Percentiles rank a stretch among this genome's conserved stretches.
These are phyloP conservation scores for Penicillium cinerascens DNA, from an alignment of 495 filamentous ascomycete genomes.

Conservation along the genomic window DNA sequence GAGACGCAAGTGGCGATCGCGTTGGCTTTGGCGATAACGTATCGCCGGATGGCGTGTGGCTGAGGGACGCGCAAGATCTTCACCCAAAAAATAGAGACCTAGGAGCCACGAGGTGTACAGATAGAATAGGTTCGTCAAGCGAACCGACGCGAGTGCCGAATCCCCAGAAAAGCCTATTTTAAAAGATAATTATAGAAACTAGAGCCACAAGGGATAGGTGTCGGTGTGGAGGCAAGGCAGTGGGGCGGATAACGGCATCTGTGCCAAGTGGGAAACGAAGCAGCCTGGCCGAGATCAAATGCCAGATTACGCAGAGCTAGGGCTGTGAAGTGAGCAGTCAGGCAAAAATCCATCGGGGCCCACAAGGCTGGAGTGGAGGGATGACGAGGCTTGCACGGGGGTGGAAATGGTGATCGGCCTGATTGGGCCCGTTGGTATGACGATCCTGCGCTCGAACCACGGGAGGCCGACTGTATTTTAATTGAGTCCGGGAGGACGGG, in stretches of 20 bases:
- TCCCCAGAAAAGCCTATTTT: conserved; percentile 13
- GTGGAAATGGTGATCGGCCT: background rate
- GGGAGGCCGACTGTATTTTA: background rate
- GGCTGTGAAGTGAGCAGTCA: background rate
- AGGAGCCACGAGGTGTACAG: background rate
- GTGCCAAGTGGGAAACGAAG: conserved; percentile 19
- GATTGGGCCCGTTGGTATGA: conserved; percentile 9
- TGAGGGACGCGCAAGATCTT: background rate
- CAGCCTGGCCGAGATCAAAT: conserved; percentile 8
- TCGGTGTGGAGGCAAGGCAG: background rate
- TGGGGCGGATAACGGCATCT: background rate
- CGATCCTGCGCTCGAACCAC: conserved; percentile 15
- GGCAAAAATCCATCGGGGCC: conserved; percentile 7
- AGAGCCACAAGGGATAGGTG: background rate
- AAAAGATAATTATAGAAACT: conserved; percentile 15
- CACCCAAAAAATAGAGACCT: background rate
- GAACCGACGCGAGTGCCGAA: background rate
- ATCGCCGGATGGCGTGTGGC: background rate
- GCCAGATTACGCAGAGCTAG: conserved; percentile 6
- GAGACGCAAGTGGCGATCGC: background rate
- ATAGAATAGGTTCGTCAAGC: conserved; percentile 5
- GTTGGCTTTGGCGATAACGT: conserved; percentile 4
- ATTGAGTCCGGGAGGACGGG: background rate
- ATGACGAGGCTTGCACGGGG: conserved; percentile 18
- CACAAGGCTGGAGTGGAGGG: conserved; percentile 22